Conservation (phyloP, 495 filamentous ascomycete species). For the Pyronema omphalodes region DNA sequence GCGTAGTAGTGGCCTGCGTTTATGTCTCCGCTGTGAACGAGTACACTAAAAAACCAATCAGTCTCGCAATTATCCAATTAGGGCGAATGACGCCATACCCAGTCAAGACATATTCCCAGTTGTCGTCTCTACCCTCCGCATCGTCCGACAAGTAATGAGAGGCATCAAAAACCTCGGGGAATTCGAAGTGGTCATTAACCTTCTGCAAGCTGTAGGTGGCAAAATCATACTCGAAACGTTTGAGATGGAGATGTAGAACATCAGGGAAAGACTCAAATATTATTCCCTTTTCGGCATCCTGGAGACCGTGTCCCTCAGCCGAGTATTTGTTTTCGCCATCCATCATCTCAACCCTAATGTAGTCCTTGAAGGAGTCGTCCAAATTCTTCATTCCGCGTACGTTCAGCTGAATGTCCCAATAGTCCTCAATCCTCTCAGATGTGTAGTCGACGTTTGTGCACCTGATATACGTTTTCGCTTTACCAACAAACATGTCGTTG, state of each 20-base stretch:
- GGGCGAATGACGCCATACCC: slow-evolving; percentile 28
- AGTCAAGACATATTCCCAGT: slow-evolving; percentile 68
- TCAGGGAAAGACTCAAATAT: slow-evolving; percentile 94
- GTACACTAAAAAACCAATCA: slow-evolving; percentile 31
- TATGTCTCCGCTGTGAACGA: slow-evolving; percentile 90
- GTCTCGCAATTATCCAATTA: background rate
- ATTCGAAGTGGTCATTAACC: slow-evolving; percentile 95
- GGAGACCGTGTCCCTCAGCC: slow-evolving; percentile 72
- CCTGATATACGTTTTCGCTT: slow-evolving; percentile 93
- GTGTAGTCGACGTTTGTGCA: slow-evolving; percentile 98
- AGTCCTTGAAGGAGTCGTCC: slow-evolving; percentile 88
- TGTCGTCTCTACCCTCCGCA: slow-evolving; percentile 74
- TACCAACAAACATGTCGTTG: slow-evolving; percentile 79
- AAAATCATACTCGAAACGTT: slow-evolving; percentile 95
- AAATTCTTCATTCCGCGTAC: slow-evolving; percentile 83
- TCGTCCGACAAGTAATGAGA: slow-evolving; percentile 70
- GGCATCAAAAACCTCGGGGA: slow-evolving; percentile 84
- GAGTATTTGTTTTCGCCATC: slow-evolving; percentile 98
- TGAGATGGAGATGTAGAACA: slow-evolving; percentile 86
- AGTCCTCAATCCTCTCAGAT: slow-evolving; percentile 85
- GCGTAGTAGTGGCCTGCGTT: slow-evolving; percentile 99
- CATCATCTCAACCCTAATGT: slow-evolving; percentile 86
- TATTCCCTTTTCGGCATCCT: slow-evolving; percentile 93
- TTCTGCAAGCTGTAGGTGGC: slow-evolving; percentile 96
- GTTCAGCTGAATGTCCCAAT: slow-evolving; percentile 97